phyloP scores from a whole-genome alignment of 176 grass and related monocot genomes.

The Carex cristatella region DNA sequence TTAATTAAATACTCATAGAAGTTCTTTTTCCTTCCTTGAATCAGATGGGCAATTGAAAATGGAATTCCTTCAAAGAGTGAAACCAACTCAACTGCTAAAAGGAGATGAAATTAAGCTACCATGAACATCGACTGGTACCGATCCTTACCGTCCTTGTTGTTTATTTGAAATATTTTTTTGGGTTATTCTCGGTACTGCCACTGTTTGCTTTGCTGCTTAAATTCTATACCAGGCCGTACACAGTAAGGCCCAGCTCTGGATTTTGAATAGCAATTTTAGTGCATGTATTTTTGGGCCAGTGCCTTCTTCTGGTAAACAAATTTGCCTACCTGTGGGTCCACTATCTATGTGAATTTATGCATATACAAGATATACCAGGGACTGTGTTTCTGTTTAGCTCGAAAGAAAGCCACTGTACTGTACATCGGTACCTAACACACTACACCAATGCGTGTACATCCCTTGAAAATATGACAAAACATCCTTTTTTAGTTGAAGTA shows the following conservation, averaged over 20 bases:
- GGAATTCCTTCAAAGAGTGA: not conserved
- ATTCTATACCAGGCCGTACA: not conserved
- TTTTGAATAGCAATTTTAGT: too few relatives aligned
- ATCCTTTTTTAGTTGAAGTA: not conserved
- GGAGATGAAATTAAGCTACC: constrained; percentile 9
- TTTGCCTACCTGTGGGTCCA: not conserved
- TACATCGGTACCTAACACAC: not conserved
- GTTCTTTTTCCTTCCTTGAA: not conserved
- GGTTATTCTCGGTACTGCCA: not conserved
- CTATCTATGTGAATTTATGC: not conserved
- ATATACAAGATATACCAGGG: not conserved
- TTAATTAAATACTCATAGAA: not conserved
- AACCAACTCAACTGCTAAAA: constrained; percentile 20
- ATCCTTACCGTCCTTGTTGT: not conserved
- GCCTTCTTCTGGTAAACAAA: too few relatives aligned
- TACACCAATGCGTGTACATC: not conserved
- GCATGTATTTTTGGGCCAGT: too few relatives aligned
- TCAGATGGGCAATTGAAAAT: constrained; percentile 21
- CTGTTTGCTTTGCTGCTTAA: not conserved
- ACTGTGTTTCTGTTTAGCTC: not conserved
- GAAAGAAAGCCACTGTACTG: not conserved
- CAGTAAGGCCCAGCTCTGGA: too few relatives aligned
- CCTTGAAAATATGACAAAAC: not conserved
- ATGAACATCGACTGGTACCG: not conserved
- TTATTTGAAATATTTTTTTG: not conserved